Conservation (phyloP, 2,329 filamentous ascomycete species). For the Xylaria sp. region DNA sequence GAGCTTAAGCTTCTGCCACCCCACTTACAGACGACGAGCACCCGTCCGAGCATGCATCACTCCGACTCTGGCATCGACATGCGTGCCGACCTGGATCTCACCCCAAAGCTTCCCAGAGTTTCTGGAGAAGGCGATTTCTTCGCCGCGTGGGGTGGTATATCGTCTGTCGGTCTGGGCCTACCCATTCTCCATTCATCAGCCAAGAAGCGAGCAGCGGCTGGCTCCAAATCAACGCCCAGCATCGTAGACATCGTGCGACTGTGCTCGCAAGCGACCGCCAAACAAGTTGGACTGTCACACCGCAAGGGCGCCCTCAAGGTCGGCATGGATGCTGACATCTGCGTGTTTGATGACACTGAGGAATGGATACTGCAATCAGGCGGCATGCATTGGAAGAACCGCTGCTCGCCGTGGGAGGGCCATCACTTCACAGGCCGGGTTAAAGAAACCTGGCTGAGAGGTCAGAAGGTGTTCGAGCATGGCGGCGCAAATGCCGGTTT, state of each 20-base stretch:
- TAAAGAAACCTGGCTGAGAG: conserved; percentile 85
- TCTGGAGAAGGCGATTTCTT: conserved; percentile 83
- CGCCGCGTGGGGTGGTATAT: conserved; percentile 95
- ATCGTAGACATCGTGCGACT: conserved; percentile 84
- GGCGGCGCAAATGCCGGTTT: conserved; percentile 65
- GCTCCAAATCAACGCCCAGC: conserved; percentile 55
- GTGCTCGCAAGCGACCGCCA: conserved; percentile 86
- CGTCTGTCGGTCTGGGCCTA: conserved; percentile 89
- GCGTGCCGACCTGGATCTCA: conserved; percentile 49
- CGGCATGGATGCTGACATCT: conserved; percentile 90
- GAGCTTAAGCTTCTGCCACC: conserved; percentile 88
- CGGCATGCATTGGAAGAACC: conserved; percentile 95
- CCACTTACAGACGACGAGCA: conserved; percentile 64
- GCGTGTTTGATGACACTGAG: conserved; percentile 87
- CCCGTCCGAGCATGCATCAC: conserved; percentile 55
- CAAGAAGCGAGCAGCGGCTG: conserved; percentile 64
- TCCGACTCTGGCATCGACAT: conserved; percentile 66
- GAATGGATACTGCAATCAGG: conserved; percentile 77
- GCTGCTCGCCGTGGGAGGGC: conserved; percentile 90
- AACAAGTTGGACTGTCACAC: conserved; percentile 84
- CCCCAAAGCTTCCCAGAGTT: conserved; percentile 52
- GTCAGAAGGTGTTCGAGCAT: conserved; percentile 76
- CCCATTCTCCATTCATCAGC: conserved; percentile 89
- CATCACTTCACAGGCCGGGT: conserved; percentile 81
- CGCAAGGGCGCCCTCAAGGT: conserved; percentile 82